Conservation (phyloP, 306 rosid species). For the Cucurbita moschata region DNA sequence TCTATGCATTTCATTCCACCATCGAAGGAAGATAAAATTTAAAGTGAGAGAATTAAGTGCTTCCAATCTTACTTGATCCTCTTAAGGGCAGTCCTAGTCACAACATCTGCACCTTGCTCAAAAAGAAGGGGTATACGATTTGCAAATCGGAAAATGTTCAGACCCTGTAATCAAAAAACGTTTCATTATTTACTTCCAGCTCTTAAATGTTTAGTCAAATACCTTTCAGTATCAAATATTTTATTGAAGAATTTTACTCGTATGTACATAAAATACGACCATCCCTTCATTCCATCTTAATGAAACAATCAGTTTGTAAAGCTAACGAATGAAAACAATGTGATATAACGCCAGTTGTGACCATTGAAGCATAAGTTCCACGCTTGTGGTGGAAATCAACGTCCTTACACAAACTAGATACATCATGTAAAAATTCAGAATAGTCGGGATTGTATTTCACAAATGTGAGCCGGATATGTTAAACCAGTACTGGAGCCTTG, state of each 20-base stretch:
- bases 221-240: not conserved
- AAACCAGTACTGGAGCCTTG: not conserved
- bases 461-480: not conserved
- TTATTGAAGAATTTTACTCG: not conserved
- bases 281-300: not conserved
- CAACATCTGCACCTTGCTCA: conserved; percentile 99
- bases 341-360: not conserved
- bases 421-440: not conserved
- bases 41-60: not conserved
- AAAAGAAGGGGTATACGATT: conserved; percentile 98
- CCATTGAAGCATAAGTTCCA: not conserved
- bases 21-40: not conserved
- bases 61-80: conserved; percentile 60
- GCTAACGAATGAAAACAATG: not conserved
- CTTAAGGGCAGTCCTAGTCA: conserved; percentile 83
- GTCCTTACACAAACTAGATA: not conserved
- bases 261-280: not conserved
- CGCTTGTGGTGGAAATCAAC: not conserved
- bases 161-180: conserved; percentile 39
- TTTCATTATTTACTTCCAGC: not conserved
- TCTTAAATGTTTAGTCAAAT: not conserved
- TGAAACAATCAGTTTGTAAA: not conserved
- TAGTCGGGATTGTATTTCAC: not conserved
- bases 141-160: conserved; percentile 91
- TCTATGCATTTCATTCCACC: not conserved